Conservation (phyloP, 768 basidiomycete species). For the Phylloporus scabripes region DNA sequence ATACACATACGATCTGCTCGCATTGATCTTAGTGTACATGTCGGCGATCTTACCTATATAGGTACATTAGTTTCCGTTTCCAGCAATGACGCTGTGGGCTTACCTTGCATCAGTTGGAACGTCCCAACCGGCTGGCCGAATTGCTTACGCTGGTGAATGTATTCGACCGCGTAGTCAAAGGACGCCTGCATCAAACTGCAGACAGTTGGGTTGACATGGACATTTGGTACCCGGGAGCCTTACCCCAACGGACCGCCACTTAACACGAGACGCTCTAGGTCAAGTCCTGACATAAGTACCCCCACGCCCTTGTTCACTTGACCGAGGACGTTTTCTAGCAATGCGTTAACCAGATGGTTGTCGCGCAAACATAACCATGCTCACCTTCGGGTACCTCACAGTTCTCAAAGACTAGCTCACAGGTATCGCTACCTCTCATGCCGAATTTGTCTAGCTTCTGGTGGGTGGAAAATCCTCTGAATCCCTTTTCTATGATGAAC, state of each 20-base stretch:
- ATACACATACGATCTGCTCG: conserved; percentile 88
- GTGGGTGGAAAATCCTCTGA: conserved; percentile 81
- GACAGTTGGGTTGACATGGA: conserved; percentile 2
- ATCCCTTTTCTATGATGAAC: conserved; percentile 82
- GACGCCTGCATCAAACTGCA: conserved; percentile 86
- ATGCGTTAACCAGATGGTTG: not conserved
- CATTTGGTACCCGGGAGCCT: conserved; percentile 10
- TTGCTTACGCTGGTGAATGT: conserved; percentile 90
- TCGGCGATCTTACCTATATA: conserved; percentile 72
- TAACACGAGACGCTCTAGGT: conserved; percentile 86
- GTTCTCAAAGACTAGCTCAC: conserved; percentile 87
- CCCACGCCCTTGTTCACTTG: conserved; percentile 70
- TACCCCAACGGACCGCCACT: conserved; percentile 91
- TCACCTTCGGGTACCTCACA: conserved; percentile 84
- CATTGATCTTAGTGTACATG: conserved; percentile 92
- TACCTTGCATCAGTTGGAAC: conserved; percentile 96
- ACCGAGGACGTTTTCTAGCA: conserved; percentile 78
- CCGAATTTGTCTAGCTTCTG: conserved; percentile 94
- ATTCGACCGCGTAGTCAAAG: conserved; percentile 82
- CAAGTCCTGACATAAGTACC: conserved; percentile 92
- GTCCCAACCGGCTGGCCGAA: conserved; percentile 84
- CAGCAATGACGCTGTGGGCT: conserved; percentile 3
- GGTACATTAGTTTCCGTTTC: not conserved
- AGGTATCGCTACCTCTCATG: conserved; percentile 94
- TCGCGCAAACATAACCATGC: conserved; percentile 6